Conservation (phyloP, 352 stramenopile genomes). For the Phytophthora ramorum region DNA sequence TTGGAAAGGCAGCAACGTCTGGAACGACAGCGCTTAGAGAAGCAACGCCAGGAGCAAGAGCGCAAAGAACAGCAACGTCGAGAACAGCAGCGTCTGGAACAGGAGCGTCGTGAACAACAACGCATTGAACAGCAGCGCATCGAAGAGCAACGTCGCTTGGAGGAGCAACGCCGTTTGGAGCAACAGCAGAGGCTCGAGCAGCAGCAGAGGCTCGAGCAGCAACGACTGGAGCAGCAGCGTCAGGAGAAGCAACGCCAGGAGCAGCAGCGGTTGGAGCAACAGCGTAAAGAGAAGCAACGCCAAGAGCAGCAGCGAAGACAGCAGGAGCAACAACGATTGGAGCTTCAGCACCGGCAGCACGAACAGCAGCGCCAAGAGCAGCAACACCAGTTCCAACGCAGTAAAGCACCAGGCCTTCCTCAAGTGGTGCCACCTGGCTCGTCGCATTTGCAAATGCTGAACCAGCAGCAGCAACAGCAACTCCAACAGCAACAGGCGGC, state of each 20-base stretch:
- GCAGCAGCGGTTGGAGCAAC: slow-evolving; percentile 26
- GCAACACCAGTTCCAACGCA: slow-evolving; percentile 41
- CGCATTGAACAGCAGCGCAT: slow-evolving; percentile 37
- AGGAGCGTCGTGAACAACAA: slow-evolving; percentile 37
- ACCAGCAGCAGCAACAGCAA: slow-evolving; percentile 53
- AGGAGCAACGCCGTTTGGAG: slow-evolving; percentile 35
- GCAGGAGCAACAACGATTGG: slow-evolving; percentile 30
- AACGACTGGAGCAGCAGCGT: slow-evolving; percentile 20
- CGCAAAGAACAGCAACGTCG: slow-evolving; percentile 42
- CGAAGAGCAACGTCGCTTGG: slow-evolving; percentile 24
- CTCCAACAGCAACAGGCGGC: slow-evolving; percentile 52
- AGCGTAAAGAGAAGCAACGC: slow-evolving; percentile 30
- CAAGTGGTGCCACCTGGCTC: slow-evolving; percentile 40
- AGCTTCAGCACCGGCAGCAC: slow-evolving; percentile 41
- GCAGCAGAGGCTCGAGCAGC: slow-evolving; percentile 3
- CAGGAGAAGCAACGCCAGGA: slow-evolving; percentile 33
- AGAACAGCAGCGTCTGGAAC: slow-evolving; percentile 37
- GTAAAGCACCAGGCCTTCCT: slow-evolving; percentile 40
- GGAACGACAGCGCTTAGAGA: slow-evolving; percentile 42
- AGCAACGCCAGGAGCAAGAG: slow-evolving; percentile 29
- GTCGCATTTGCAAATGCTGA: slow-evolving; percentile 59
- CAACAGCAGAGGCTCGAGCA: slow-evolving; percentile 21
- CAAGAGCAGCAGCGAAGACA: slow-evolving; percentile 32
- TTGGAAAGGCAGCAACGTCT: slow-evolving; percentile 21
- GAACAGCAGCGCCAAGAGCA: slow-evolving; percentile 47